phyloP scores from a whole-genome alignment of 176 grass and related monocot genomes.

The Cenchrus purpureus region DNA sequence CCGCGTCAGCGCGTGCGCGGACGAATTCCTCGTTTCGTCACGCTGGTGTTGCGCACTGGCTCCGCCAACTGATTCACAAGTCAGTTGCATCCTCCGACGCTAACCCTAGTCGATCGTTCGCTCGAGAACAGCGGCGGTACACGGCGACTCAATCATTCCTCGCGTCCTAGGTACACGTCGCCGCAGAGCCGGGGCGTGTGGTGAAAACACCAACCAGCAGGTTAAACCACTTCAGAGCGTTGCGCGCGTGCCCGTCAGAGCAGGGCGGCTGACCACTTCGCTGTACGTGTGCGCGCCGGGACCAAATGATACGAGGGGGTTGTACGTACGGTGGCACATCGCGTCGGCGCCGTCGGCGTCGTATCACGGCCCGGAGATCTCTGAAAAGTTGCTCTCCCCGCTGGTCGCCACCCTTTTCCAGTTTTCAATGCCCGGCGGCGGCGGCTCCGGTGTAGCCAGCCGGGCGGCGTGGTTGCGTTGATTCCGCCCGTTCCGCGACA shows the following conservation, averaged over 20 bases:
- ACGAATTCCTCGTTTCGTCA: neutral
- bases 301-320: neutral
- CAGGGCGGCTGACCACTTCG: neutral
- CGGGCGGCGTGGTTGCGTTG: neutral
- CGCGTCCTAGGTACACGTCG: neutral
- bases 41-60: too few species aligned
- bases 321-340: neutral
- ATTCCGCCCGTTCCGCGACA: neutral
- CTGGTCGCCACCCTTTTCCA: neutral
- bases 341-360: slow-evolving; percentile 6
- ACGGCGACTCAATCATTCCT: neutral
- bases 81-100: neutral
- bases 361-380: slow-evolving; percentile 35
- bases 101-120: neutral
- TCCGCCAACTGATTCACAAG: neutral
- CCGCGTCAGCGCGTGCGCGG: neutral
- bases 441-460: too few species aligned
- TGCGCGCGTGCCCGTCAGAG: neutral
- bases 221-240: neutral
- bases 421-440: neutral
- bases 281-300: slow-evolving; percentile 6
- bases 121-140: neutral
- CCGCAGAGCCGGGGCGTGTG: neutral
- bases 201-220: slow-evolving; percentile 8
- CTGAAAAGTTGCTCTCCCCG: neutral